Evolutionary conservation across 163 green algal species (phyloP), one percentile per base, ranked within the genome.

Genomic region (Scenedesmus sp.): DNA sequence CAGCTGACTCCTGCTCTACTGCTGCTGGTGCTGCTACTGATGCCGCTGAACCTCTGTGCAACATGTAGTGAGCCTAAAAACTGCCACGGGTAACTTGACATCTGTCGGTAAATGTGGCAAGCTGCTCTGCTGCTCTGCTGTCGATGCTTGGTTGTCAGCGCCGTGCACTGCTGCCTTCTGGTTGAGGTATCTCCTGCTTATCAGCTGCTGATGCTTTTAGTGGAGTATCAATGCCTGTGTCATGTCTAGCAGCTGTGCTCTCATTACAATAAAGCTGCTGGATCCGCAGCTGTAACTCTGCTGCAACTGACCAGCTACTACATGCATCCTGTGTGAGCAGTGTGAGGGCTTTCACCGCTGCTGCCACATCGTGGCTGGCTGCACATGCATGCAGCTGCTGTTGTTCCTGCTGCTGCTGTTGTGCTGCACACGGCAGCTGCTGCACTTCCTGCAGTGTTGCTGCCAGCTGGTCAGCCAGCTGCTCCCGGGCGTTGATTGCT

Each of bases 401-500:
- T 16, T 43, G 33, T 80, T 68, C 72, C 72, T 53, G 43, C 9
- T 70, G 86, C 37, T n/a, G n/a, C n/a, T n/a, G n/a, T n/a, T n/a
- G n/a, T n/a, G n/a, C n/a, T n/a, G n/a, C n/a, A n/a, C 40, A 44
- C 3, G 44, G 30, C 37, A 86, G 73, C 73, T 80, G 72, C 65
- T 59, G 30, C 37, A 42, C 73, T 33, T 90, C 86, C 20, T 70
- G 22, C 22, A 91, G 49, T 43, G 86, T 65, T 40, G 15, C 33
- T 43, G 73, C 35, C 20, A 91, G 73, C 86, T 76, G 37, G 6
- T 86, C 46, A 59, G 76, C 73, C 20, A 91, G 53, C 16, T 78
- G 86, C 15, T 86, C 86, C 12, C 86, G 49, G 68, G 76, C 86
- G 7, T 35, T n/a, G 26, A 91, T 26, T 5, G 51, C 86, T 59